phyloP scores from a whole-genome alignment of 2,329 filamentous ascomycete genomes.

The Hymenoscyphus occultus region DNA sequence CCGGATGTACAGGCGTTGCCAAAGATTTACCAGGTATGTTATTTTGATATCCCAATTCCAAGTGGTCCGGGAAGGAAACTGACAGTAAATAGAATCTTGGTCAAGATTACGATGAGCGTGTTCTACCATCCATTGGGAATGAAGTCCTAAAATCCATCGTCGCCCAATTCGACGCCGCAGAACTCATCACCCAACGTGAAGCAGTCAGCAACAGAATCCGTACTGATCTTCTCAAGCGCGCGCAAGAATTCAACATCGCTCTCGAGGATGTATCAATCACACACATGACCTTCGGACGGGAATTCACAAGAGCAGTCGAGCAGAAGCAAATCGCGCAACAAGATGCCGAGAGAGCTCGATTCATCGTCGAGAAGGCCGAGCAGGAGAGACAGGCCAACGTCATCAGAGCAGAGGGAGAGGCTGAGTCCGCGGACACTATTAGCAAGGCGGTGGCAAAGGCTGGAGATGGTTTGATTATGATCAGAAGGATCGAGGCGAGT shows the following conservation, averaged over 20 bases:
- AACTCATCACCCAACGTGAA: constrained; percentile 98
- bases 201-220: constrained; percentile 94
- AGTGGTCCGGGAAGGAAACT: not conserved
- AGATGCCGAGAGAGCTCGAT: constrained; percentile 93
- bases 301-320: constrained; percentile 98
- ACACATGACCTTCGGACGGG: constrained; percentile 99
- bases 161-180: constrained; percentile 96
- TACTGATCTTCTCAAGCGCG: constrained; percentile 85
- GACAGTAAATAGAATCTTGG: constrained; percentile 72
- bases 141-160: constrained; percentile 99
- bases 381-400: constrained; percentile 98
- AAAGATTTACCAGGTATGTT: constrained; percentile 92
- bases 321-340: constrained; percentile 99
- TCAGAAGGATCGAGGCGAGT: constrained; percentile 94
- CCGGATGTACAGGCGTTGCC: constrained; percentile 90
- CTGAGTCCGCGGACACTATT: constrained; percentile 94
- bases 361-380: constrained; percentile 98
- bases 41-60: not conserved
- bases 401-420: constrained; percentile 96
- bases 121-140: constrained; percentile 97
- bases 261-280: constrained; percentile 99
- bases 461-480: constrained; percentile 91
- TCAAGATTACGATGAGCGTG: constrained; percentile 96
- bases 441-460: constrained; percentile 88
- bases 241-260: constrained; percentile 96